Conservation (phyloP, 179 eudicot genomes). For the Beta lomatogona region DNA sequence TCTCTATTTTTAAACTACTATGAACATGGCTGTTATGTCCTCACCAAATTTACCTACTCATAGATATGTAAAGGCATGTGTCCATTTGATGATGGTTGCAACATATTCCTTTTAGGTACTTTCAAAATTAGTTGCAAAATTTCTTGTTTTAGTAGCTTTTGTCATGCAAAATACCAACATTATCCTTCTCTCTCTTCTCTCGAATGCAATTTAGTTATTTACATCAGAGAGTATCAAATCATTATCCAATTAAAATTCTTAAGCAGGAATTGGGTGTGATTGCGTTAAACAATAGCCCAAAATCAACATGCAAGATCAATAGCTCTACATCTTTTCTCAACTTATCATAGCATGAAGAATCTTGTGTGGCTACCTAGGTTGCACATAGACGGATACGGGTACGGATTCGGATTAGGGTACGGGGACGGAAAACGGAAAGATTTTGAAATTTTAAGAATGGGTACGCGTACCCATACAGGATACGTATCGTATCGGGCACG, state of each 20-base stretch:
- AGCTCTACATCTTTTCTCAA: not conserved
- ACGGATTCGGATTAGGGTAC: too few relatives aligned
- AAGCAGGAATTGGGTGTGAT: not conserved
- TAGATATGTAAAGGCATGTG: not conserved
- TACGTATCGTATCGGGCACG: too few relatives aligned
- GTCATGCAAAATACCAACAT: too few relatives aligned
- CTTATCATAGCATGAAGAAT: not conserved
- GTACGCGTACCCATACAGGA: too few relatives aligned
- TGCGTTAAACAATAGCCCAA: not conserved
- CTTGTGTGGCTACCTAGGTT: not conserved
- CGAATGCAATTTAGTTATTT: not conserved
- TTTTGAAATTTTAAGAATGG: too few relatives aligned
- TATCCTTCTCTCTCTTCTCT: too few relatives aligned
- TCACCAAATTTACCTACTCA: not conserved
- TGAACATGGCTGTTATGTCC: not conserved
- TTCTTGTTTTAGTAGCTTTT: too few relatives aligned
- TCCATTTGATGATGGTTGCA: not conserved
- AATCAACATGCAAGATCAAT: not conserved
- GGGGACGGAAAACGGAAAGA: too few relatives aligned
- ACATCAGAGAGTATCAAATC: not conserved
- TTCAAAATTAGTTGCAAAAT: too few relatives aligned
- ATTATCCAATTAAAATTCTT: not conserved
- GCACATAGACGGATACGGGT: too few relatives aligned
- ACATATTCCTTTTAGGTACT: too few relatives aligned
- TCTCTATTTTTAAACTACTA: not conserved